phyloP scores from a whole-genome alignment of 805 yeast genomes.

The Saccharomycopsis guyanensis region DNA sequence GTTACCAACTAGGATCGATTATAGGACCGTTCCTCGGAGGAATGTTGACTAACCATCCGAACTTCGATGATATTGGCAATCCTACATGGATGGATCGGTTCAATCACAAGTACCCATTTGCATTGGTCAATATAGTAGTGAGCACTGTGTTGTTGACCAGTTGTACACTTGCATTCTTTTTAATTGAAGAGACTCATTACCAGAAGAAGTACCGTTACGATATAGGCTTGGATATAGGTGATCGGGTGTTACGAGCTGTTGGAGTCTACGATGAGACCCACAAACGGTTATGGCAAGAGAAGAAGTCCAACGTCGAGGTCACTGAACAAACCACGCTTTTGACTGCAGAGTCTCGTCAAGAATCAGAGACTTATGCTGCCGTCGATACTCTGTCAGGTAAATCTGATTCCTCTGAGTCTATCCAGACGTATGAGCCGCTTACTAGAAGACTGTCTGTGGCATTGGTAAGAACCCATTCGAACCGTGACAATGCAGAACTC shows the following conservation, averaged over 20 bases:
- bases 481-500: slow-evolving; percentile 21
- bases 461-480: slow-evolving; percentile 28
- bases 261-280: slow-evolving; percentile 24
- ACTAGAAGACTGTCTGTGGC: slow-evolving; percentile 29
- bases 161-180: slow-evolving; percentile 34
- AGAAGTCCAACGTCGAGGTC: slow-evolving; percentile 15
- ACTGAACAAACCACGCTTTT: background rate
- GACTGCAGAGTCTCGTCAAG: background rate
- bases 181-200: slow-evolving; percentile 47
- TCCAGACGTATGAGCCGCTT: slow-evolving; percentile 6
- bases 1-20: slow-evolving; percentile 55
- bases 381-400: background rate
- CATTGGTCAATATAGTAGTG: slow-evolving; percentile 44
- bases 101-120: slow-evolving; percentile 38
- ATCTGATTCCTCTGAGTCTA: background rate
- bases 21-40: slow-evolving; percentile 57
- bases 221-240: slow-evolving; percentile 40
- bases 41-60: slow-evolving; percentile 34
- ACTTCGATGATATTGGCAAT: slow-evolving; percentile 4
- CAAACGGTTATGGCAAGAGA: slow-evolving; percentile 24
- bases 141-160: slow-evolving; percentile 32
- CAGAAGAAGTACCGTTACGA: slow-evolving; percentile 33
- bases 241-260: slow-evolving; percentile 24
- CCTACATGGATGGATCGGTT: slow-evolving; percentile 24
- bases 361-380: background rate